Conservation (phyloP, 108 stramenopile species). For the Parietichytrium sp. region DNA sequence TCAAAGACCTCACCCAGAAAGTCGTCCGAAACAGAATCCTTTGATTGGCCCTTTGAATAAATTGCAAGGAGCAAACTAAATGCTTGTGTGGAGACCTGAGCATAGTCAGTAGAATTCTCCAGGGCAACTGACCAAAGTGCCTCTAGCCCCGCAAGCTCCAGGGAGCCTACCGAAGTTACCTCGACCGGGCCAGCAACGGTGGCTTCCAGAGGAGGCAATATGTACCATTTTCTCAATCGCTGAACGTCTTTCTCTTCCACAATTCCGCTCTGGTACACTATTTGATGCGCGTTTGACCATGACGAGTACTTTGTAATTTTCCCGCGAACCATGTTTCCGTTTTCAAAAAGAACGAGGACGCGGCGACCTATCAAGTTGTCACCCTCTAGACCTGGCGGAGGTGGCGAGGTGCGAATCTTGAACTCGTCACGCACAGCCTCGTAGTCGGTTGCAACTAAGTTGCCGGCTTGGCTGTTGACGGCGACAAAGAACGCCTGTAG, state of each 20-base stretch:
- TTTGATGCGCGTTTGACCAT: slow-evolving; percentile 30
- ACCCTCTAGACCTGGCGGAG: slow-evolving; percentile 30
- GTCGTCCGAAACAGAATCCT: too few species aligned
- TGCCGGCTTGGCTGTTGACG: neutral
- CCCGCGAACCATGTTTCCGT: neutral
- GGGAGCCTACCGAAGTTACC: neutral
- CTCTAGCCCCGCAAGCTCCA: slow-evolving; percentile 1
- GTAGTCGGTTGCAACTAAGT: neutral
- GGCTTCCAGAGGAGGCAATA: neutral
- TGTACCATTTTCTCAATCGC: neutral
- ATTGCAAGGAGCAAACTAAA: neutral
- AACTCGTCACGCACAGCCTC: neutral
- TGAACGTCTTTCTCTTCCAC: neutral
- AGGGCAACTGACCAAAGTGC: slow-evolving; percentile 14
- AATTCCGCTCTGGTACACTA: slow-evolving; percentile 6
- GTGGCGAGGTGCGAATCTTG: neutral
- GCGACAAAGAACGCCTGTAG: neutral
- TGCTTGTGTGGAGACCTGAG: neutral
- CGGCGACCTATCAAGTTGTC: neutral
- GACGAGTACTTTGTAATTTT: slow-evolving; percentile 23
- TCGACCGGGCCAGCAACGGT: neutral
- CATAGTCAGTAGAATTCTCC: too few species aligned
- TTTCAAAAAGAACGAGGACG: slow-evolving; percentile 1
- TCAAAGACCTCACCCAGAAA: too few species aligned
- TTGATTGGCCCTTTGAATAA: too few species aligned